These are phyloP conservation scores for Brassica balearica DNA, from an alignment of 441 rosid species.

Conservation along the genomic window DNA sequence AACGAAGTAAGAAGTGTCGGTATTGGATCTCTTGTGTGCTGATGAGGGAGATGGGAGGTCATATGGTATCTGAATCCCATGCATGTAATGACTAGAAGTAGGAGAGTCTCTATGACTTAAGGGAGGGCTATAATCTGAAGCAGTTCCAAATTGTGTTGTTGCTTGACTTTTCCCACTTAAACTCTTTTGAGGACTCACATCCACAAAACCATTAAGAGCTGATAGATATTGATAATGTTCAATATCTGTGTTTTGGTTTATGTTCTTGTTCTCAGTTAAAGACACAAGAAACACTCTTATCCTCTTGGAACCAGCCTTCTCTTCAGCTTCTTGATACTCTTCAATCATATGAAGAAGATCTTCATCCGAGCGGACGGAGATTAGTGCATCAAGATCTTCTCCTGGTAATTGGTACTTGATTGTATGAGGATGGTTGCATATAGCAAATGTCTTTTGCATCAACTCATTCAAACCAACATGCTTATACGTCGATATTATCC, in stretches of 20 bases:
- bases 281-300: slow-evolving; percentile 55
- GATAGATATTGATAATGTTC: slow-evolving; percentile 59
- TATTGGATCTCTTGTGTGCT: slow-evolving; percentile 49
- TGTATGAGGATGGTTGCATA: slow-evolving; percentile 52
- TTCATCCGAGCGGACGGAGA: slow-evolving; percentile 59
- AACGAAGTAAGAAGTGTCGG: slow-evolving; percentile 48
- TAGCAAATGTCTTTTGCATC: slow-evolving; percentile 47
- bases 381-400: slow-evolving; percentile 72
- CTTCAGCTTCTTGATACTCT: slow-evolving; percentile 56
- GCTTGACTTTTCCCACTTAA: slow-evolving; percentile 52
- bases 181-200: slow-evolving; percentile 59
- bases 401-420: slow-evolving; percentile 52
- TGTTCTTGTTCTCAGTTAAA: slow-evolving; percentile 37
- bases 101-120: slow-evolving; percentile 31
- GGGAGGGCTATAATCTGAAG: slow-evolving; percentile 58
- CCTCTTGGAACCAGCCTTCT: slow-evolving; percentile 47
- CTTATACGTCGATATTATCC: neutral
- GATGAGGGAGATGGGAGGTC: slow-evolving; percentile 58
- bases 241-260: slow-evolving; percentile 37
- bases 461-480: slow-evolving; percentile 49
- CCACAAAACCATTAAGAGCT: slow-evolving; percentile 60
- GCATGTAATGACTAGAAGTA: too few species aligned
- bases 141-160: slow-evolving; percentile 55
- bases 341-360: slow-evolving; percentile 60
- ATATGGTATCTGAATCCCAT: slow-evolving; percentile 41